phyloP scores from a whole-genome alignment of 495 filamentous ascomycete genomes.

The Penicillium salamii region DNA sequence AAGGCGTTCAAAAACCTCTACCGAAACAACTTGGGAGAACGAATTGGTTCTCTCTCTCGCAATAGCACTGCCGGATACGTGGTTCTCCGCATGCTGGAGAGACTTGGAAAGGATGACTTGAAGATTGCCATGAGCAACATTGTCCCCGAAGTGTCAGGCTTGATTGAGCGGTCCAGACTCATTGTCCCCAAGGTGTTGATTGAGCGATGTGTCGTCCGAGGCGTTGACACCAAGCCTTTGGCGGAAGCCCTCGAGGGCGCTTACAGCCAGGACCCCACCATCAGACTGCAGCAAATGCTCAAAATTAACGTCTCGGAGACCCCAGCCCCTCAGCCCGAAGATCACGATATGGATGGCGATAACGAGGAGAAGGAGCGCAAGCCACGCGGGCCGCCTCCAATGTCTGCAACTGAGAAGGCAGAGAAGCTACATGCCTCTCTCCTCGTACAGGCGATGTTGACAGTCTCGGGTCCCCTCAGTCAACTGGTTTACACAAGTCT shows the following conservation, averaged over 20 bases:
- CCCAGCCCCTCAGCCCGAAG: conserved; percentile 6
- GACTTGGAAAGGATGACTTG: conserved; percentile 81
- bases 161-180: conserved; percentile 71
- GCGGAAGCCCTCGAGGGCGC: conserved; percentile 58
- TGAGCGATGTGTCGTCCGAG: conserved; percentile 74
- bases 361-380: conserved; percentile 29
- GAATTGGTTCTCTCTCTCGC: conserved; percentile 72
- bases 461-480: conserved; percentile 53
- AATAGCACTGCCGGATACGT: conserved; percentile 90
- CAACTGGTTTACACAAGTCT: conserved; percentile 57
- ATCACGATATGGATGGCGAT: conserved; percentile 30
- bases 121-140: conserved; percentile 64
- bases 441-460: conserved; percentile 63
- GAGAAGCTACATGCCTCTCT: conserved; percentile 62
- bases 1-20: conserved; percentile 86
- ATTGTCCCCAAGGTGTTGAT: conserved; percentile 76
- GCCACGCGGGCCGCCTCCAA: conserved; percentile 11
- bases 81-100: conserved; percentile 72
- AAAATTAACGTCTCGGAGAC: conserved; percentile 38
- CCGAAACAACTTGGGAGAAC: conserved; percentile 66
- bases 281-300: conserved; percentile 57
- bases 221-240: conserved; percentile 56
- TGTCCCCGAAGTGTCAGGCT: conserved; percentile 61
- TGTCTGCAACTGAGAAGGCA: conserved; percentile 13
- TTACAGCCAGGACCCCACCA: conserved; percentile 53